Conservation (phyloP, 2,329 filamentous ascomycete genomes). For the Podosphaera fusca region DNA sequence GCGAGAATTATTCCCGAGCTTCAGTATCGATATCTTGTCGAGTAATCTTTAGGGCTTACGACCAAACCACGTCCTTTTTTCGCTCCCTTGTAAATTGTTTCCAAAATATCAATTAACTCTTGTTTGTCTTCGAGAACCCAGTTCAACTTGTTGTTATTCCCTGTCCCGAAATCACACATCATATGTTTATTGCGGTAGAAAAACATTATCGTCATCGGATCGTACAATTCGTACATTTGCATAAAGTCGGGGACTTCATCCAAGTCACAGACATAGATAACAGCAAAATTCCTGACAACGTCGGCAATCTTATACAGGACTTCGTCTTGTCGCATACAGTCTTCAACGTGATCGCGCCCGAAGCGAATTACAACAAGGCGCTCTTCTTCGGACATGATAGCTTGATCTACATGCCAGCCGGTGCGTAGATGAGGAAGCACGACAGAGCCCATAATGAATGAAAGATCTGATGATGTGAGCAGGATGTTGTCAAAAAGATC, state of each 20-base stretch:
- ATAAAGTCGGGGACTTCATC: slow-evolving; percentile 85
- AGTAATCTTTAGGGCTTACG: slow-evolving; percentile 60
- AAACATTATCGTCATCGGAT: slow-evolving; percentile 89
- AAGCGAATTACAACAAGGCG: slow-evolving; percentile 86
- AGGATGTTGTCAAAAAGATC: too few species aligned
- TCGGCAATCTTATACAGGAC: slow-evolving; percentile 63
- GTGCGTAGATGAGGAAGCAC: slow-evolving; percentile 76
- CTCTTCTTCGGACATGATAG: slow-evolving; percentile 73
- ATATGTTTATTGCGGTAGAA: slow-evolving; percentile 98
- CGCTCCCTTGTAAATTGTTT: slow-evolving; percentile 93
- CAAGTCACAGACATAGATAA: slow-evolving; percentile 84
- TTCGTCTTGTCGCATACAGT: slow-evolving; percentile 70
- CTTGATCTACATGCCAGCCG: slow-evolving; percentile 97
- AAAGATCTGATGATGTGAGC: too few species aligned
- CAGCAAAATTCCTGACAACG: slow-evolving; percentile 77
- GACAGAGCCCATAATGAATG: slow-evolving; percentile 39
- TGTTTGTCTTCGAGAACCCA: slow-evolving; percentile 96
- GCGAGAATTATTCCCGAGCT: neutral
- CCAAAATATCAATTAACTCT: slow-evolving; percentile 93
- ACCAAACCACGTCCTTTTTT: slow-evolving; percentile 96
- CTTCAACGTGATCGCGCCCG: slow-evolving; percentile 63
- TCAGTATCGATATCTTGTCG: slow-evolving; percentile 2
- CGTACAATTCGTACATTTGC: slow-evolving; percentile 82
- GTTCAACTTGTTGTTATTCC: slow-evolving; percentile 97
- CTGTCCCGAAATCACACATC: slow-evolving; percentile 94